These are phyloP conservation scores for Eragrostis curvula DNA, from an alignment of 176 grass and related monocot genomes.

Conservation along the genomic window DNA sequence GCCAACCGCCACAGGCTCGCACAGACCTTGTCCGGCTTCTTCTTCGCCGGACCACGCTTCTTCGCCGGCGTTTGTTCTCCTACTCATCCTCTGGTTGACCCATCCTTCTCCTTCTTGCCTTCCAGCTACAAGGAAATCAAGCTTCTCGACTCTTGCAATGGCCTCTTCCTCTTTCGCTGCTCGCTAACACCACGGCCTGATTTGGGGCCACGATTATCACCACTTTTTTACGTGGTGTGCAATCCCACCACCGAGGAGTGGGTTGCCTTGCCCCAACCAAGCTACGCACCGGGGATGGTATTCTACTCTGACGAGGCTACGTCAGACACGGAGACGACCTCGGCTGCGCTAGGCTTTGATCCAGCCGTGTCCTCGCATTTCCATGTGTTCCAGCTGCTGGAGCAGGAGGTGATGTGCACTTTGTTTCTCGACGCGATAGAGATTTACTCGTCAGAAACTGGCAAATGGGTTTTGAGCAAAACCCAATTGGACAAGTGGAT, in stretches of 20 bases:
- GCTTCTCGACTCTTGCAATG: slow-evolving; percentile 22
- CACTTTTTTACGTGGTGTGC: slow-evolving; percentile 19
- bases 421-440: not conserved
- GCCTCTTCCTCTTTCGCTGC: slow-evolving; percentile 9
- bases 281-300: not conserved
- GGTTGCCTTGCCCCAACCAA: not conserved
- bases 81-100: not conserved
- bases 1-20: not conserved
- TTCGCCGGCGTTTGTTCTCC: not conserved
- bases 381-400: slow-evolving; percentile 9
- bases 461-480: not conserved
- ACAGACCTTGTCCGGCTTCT: not conserved
- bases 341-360: not conserved
- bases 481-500: not conserved
- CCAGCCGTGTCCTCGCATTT: not conserved
- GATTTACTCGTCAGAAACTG: slow-evolving; percentile 18
- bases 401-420: rapidly evolving
- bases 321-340: rapidly evolving
- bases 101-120: not conserved
- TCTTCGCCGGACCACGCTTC: not conserved
- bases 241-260: slow-evolving; percentile 26
- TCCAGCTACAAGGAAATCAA: not conserved
- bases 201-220: not conserved
- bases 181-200: too few relatives aligned
- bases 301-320: rapidly evolving